A percentile compares a stretch with the other conserved stretches of the same genome.
phyloP scores from a whole-genome alignment of 495 filamentous ascomycete species.

The Tetracladium setigerum region DNA sequence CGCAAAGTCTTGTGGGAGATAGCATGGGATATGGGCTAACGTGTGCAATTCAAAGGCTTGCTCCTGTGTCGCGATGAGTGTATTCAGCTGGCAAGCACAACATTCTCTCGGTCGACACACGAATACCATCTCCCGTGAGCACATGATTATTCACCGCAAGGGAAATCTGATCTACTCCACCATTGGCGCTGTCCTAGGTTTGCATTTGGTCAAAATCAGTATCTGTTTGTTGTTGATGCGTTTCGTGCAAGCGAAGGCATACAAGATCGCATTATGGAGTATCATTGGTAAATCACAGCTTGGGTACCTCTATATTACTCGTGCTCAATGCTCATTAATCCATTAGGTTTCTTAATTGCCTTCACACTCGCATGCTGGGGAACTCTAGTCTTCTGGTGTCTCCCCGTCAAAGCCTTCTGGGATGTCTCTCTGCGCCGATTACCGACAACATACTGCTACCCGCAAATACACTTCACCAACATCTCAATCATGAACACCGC shows the following conservation, averaged over 20 bases:
- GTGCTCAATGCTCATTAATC: background rate
- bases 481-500: constrained; percentile 12
- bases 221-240: constrained; percentile 29
- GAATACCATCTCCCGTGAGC: constrained; percentile 18
- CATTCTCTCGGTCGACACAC: constrained; percentile 32
- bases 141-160: constrained; percentile 28
- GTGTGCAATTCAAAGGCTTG: too few relatives aligned
- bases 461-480: too few relatives aligned
- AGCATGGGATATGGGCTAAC: too few relatives aligned
- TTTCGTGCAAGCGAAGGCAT: constrained; percentile 24
- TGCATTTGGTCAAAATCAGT: constrained; percentile 14
- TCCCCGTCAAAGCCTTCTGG: constrained; percentile 29
- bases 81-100: constrained; percentile 12
- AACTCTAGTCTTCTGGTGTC: constrained; percentile 21
- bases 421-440: constrained; percentile 7
- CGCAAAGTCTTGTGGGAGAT: too few relatives aligned
- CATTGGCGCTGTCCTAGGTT: constrained; percentile 15
- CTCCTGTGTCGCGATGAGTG: too few relatives aligned
- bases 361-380: constrained; percentile 26
- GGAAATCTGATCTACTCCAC: constrained; percentile 30
- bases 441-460: too few relatives aligned
- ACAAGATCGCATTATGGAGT: constrained; percentile 24
- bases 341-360: constrained; percentile 25
- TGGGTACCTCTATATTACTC: too few relatives aligned
- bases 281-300: constrained; percentile 10